These are phyloP conservation scores for Colletotrichum tropicicola DNA, from an alignment of 2,329 filamentous ascomycete species.

Conservation along the genomic window DNA sequence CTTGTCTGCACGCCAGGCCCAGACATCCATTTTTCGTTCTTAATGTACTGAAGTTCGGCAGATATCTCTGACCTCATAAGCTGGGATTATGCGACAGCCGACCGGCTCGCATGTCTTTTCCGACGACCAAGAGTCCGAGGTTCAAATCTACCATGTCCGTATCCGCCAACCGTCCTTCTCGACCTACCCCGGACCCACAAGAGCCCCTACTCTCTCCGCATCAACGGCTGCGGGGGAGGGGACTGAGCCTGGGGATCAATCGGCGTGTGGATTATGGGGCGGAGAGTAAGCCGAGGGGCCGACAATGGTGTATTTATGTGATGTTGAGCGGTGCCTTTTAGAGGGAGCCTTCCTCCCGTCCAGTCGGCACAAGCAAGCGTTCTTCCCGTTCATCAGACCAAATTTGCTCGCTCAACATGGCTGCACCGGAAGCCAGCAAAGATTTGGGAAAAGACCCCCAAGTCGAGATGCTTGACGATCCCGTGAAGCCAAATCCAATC, in stretches of 20 bases:
- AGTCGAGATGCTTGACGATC: not conserved
- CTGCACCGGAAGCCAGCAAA: not conserved
- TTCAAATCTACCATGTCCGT: not conserved
- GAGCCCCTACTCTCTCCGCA: not conserved
- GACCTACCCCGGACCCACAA: conserved; percentile 7
- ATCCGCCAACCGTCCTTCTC: not conserved
- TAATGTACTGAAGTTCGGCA: too few species aligned
- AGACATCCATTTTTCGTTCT: too few species aligned
- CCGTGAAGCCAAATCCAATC: not conserved
- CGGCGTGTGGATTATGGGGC: not conserved
- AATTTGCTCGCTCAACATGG: not conserved
- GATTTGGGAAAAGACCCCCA: not conserved
- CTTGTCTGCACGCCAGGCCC: too few species aligned
- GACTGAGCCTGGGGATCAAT: not conserved
- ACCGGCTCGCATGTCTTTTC: not conserved
- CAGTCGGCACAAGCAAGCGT: not conserved
- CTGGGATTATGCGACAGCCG: conserved; percentile 1
- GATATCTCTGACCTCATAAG: not conserved
- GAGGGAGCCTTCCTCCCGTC: too few species aligned
- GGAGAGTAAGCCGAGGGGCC: not conserved
- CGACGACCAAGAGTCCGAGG: not conserved
- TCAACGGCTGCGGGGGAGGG: not conserved
- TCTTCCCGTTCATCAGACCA: not conserved
- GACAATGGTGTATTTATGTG: not conserved
- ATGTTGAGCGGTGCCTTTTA: not conserved